A percentile compares a stretch with the other conserved stretches of the same genome.
Conservation (phyloP, 2,329 filamentous ascomycete genomes). For the Xylariaceae sp. region DNA sequence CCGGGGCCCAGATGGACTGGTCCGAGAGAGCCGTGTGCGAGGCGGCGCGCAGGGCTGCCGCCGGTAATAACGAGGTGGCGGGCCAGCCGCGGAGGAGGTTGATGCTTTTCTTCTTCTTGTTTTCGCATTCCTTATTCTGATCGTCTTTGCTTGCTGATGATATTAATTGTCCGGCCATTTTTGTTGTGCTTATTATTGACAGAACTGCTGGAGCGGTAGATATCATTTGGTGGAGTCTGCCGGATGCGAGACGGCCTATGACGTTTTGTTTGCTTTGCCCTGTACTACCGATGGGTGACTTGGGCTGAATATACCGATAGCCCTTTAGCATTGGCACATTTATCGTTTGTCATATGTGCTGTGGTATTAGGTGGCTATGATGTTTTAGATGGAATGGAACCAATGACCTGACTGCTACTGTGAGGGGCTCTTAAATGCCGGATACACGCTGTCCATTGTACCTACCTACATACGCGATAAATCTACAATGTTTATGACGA, state of each 20-base stretch:
- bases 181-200: background rate
- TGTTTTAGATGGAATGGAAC: too few relatives aligned
- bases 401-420: too few relatives aligned
- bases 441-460: too few relatives aligned
- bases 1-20: conserved; percentile 63
- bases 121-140: too few relatives aligned
- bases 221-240: conserved; percentile 2
- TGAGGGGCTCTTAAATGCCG: too few relatives aligned
- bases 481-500: too few relatives aligned
- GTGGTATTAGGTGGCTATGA: too few relatives aligned
- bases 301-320: too few relatives aligned
- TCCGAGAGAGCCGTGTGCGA: conserved; percentile 67
- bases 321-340: too few relatives aligned
- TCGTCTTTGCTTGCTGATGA: background rate
- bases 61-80: conserved; percentile 67
- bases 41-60: conserved; percentile 65
- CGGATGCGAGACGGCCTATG: background rate
- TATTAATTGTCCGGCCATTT: conserved; percentile 4
- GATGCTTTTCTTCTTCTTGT: conserved; percentile 52
- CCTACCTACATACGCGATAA: too few relatives aligned
- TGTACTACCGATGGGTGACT: background rate
- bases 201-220: too few relatives aligned
- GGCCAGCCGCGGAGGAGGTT: conserved; percentile 76
- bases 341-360: too few relatives aligned
- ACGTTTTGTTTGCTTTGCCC: background rate